A percentile compares a stretch with the other conserved stretches of the same genome.
Conservation (phyloP, 2,329 filamentous ascomycete species). For the Colletotrichum agaves region DNA sequence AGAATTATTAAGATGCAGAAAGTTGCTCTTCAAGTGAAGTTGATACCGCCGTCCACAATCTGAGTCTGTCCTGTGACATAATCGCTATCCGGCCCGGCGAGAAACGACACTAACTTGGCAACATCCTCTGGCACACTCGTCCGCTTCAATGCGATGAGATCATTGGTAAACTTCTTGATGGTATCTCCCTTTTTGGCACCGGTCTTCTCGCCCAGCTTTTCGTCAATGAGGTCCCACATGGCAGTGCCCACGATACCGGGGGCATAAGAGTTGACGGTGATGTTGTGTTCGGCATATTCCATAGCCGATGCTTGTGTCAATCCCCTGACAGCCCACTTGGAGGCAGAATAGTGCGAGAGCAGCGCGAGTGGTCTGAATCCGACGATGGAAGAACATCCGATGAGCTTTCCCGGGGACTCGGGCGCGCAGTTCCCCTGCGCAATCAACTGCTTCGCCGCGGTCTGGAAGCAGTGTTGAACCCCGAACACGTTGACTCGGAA, state of each 20-base stretch:
- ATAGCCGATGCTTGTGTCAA: slow-evolving; percentile 71
- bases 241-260: slow-evolving; percentile 74
- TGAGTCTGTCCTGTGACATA: slow-evolving; percentile 75
- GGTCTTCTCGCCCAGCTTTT: slow-evolving; percentile 56
- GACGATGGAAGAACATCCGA: slow-evolving; percentile 63
- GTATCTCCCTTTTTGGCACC: slow-evolving; percentile 57
- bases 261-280: slow-evolving; percentile 74
- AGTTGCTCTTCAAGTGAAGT: slow-evolving; percentile 10
- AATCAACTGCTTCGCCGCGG: slow-evolving; percentile 74
- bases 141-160: slow-evolving; percentile 66
- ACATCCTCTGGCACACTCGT: slow-evolving; percentile 72
- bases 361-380: slow-evolving; percentile 69
- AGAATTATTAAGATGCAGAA: too few species aligned
- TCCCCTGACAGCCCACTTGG: slow-evolving; percentile 75
- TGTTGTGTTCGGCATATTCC: slow-evolving; percentile 71
- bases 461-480: slow-evolving; percentile 72
- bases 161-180: slow-evolving; percentile 63
- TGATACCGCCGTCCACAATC: slow-evolving; percentile 66
- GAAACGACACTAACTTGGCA: slow-evolving; percentile 69
- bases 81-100: slow-evolving; percentile 68
- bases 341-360: slow-evolving; percentile 71
- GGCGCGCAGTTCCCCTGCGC: slow-evolving; percentile 59
- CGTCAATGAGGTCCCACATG: slow-evolving; percentile 78
- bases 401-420: slow-evolving; percentile 44
- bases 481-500: slow-evolving; percentile 74